These are phyloP conservation scores for Verticillium isaacii DNA, from an alignment of 2,329 filamentous ascomycete genomes.

Conservation along the genomic window DNA sequence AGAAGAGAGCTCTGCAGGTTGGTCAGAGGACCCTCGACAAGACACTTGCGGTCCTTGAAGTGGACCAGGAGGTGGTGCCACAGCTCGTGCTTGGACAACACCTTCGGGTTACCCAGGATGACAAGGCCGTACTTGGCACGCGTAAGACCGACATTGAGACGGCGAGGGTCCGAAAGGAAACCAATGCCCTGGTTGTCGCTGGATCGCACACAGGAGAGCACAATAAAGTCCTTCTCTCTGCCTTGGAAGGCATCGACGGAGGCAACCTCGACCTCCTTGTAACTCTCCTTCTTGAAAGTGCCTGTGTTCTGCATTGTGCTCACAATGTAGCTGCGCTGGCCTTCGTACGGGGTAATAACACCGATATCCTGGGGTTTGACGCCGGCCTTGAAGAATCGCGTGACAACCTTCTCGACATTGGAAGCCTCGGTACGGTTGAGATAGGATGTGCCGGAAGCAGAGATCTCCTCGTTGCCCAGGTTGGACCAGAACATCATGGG, in stretches of 20 bases:
- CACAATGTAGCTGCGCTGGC: conserved; percentile 95
- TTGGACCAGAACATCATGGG: conserved; percentile 99
- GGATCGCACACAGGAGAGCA: conserved; percentile 93
- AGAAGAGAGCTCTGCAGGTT: conserved; percentile 95
- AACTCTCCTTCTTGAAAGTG: conserved; percentile 95
- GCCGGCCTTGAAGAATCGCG: conserved; percentile 96
- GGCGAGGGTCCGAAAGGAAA: conserved; percentile 95
- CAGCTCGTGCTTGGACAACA: conserved; percentile 92
- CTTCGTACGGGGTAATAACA: conserved; percentile 98
- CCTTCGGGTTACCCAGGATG: conserved; percentile 95
- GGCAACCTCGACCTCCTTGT: conserved; percentile 97
- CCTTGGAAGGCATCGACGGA: conserved; percentile 99
- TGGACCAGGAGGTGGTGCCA: conserved; percentile 95
- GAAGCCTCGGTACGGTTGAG: conserved; percentile 95
- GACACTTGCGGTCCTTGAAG: conserved; percentile 94
- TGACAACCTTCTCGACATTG: conserved; percentile 98
- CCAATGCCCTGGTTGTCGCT: conserved; percentile 99
- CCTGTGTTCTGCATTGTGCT: conserved; percentile 99
- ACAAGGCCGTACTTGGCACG: conserved; percentile 96
- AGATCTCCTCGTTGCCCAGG: conserved; percentile 95
- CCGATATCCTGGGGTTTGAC: conserved; percentile 93
- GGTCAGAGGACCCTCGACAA: conserved; percentile 90
- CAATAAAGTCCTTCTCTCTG: conserved; percentile 98
- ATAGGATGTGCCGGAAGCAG: conserved; percentile 94
- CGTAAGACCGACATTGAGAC: conserved; percentile 94